Evolutionary conservation across 345 rosid genomes (phyloP).

Genomic region (Odontarrhena argentea): DNA sequence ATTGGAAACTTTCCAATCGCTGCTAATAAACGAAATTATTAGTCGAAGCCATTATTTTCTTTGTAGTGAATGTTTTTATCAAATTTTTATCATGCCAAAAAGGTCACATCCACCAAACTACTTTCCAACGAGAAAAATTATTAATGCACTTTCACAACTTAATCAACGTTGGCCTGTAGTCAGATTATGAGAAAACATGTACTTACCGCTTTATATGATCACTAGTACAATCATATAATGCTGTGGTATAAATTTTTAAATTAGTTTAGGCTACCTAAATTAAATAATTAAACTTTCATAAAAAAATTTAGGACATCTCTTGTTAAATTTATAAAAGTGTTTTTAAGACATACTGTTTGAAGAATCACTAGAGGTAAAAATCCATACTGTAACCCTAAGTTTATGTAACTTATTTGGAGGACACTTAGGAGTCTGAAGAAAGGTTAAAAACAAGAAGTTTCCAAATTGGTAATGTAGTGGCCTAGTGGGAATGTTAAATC

Average conservation of each 20-base stretch:
- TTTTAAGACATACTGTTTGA: not conserved
- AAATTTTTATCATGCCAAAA: too few relatives aligned
- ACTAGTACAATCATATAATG: not conserved
- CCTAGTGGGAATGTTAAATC: constrained; percentile 30
- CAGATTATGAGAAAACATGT: not conserved
- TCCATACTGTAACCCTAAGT: not conserved
- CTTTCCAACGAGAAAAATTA: not conserved
- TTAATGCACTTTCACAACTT: not conserved
- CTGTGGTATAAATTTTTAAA: not conserved
- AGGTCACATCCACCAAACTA: not conserved
- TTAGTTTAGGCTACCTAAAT: not conserved
- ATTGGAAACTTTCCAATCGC: too few relatives aligned
- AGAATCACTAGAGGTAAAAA: not conserved
- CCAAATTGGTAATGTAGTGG: constrained; percentile 14
- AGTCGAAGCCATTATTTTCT: too few relatives aligned
- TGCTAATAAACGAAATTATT: too few relatives aligned
- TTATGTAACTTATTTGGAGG: not conserved
- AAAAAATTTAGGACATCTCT: not conserved
- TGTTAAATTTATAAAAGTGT: not conserved
- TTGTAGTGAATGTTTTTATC: too few relatives aligned
- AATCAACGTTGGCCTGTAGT: not conserved
- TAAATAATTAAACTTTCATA: too few relatives aligned
- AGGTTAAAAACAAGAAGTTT: constrained; percentile 6
- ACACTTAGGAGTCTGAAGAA: constrained; percentile 3
- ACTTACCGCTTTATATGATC: not conserved